These are phyloP conservation scores for Mesotaenium endlicherianum DNA, from an alignment of 139 green algal species.

Conservation along the genomic window DNA sequence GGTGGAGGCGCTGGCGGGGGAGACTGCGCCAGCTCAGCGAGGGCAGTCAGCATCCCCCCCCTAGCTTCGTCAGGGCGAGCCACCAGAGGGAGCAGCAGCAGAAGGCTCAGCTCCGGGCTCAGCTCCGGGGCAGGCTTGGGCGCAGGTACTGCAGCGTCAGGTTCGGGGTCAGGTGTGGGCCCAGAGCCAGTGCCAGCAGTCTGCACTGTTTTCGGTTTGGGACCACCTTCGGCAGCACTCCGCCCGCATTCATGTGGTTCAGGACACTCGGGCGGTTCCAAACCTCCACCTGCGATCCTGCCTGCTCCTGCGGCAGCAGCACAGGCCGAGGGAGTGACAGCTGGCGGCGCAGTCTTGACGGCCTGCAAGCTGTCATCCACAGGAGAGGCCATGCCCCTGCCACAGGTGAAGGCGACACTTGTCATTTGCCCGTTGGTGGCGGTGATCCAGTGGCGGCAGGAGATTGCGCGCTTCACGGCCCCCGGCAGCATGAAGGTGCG, in stretches of 20 bases:
- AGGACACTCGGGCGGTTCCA: too few relatives aligned
- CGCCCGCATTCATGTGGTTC: too few relatives aligned
- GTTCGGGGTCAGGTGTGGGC: neutral
- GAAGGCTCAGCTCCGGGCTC: neutral
- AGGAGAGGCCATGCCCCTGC: neutral
- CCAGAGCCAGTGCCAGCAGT: too few relatives aligned
- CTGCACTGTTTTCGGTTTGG: too few relatives aligned
- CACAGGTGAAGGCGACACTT: constrained; percentile 70
- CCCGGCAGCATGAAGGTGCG: constrained; percentile 53
- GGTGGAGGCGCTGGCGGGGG: too few relatives aligned
- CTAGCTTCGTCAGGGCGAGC: neutral
- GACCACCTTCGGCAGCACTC: too few relatives aligned
- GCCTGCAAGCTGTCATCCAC: neutral
- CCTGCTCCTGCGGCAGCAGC: too few relatives aligned
- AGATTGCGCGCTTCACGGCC: constrained; percentile 81
- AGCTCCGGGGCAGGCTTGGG: neutral
- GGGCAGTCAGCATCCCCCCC: neutral
- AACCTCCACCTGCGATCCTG: too few relatives aligned
- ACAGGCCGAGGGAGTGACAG: neutral
- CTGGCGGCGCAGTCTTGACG: neutral
- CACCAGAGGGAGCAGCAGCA: too few relatives aligned
- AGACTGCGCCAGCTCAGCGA: too few relatives aligned
- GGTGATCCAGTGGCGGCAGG: constrained; percentile 80
- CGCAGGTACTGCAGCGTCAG: neutral
- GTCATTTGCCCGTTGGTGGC: constrained; percentile 91